These are phyloP conservation scores for Lyophyllum shimeji DNA, from an alignment of 768 basidiomycete genomes.

Conservation along the genomic window DNA sequence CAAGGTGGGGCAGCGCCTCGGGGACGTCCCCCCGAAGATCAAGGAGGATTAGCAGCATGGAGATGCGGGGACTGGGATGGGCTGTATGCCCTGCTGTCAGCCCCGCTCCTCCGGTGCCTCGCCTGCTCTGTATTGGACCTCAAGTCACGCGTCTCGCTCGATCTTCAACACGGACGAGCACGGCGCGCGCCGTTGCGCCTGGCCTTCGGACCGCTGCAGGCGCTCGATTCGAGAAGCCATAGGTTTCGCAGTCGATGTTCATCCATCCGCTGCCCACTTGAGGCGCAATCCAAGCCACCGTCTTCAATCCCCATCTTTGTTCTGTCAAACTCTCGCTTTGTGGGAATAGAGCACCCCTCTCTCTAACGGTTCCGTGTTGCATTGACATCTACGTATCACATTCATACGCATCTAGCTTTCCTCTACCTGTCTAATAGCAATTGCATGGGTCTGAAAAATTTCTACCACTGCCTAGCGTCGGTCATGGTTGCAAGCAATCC, in stretches of 20 bases:
- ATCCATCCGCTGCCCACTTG: conserved; percentile 12
- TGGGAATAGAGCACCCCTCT: neutral
- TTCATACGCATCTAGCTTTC: conserved; percentile 3
- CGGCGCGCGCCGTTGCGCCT: neutral
- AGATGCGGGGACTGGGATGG: too few species aligned
- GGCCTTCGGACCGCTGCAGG: neutral
- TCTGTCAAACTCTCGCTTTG: neutral
- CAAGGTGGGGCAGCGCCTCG: conserved; percentile 81
- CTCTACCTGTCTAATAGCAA: neutral
- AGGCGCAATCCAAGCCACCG: neutral
- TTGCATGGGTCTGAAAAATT: neutral
- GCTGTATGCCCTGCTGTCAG: neutral
- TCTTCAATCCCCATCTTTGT: neutral
- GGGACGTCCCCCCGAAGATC: conserved; percentile 45
- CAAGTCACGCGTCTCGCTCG: conserved; percentile 5
- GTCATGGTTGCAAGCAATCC: too few species aligned
- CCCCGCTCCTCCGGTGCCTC: too few species aligned
- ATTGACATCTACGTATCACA: conserved; percentile 10
- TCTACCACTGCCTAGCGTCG: too few species aligned
- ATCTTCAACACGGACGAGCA: conserved; percentile 23
- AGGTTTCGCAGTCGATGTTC: conserved; percentile 19
- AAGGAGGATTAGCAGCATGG: conserved; percentile 19
- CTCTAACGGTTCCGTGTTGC: neutral
- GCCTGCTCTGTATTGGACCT: neutral
- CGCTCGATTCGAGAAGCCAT: neutral